Conservation (phyloP, 768 basidiomycete species). For the Rhizopogon sp. region DNA sequence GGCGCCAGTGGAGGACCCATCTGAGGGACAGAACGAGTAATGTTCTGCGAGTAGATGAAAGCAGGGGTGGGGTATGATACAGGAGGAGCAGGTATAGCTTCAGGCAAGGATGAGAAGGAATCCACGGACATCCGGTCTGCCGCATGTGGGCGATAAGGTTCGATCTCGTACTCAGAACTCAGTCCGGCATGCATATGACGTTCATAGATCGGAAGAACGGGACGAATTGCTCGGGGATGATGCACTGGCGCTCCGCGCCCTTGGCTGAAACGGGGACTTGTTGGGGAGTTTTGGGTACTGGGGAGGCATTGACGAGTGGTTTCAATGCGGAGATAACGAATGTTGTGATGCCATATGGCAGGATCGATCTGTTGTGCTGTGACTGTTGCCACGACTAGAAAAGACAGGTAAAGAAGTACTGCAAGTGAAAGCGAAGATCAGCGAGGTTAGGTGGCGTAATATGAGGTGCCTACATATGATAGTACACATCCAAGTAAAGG, state of each 20-base stretch:
- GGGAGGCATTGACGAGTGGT: slow-evolving; percentile 22
- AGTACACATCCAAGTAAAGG: slow-evolving; percentile 54
- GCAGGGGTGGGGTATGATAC: slow-evolving; percentile 14
- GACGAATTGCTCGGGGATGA: slow-evolving; percentile 39
- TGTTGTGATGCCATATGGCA: slow-evolving; percentile 46
- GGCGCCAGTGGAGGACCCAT: slow-evolving; percentile 6
- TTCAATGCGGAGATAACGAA: slow-evolving; percentile 39
- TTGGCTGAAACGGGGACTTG: slow-evolving; percentile 29
- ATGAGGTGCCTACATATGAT: slow-evolving; percentile 32
- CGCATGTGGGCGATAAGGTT: slow-evolving; percentile 32
- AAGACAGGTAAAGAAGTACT: slow-evolving; percentile 60
- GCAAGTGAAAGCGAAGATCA: slow-evolving; percentile 2
- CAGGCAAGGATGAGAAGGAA: slow-evolving; percentile 12
- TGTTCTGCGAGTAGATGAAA: slow-evolving; percentile 3
- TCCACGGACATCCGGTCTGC: slow-evolving; percentile 18
- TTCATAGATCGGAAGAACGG: slow-evolving; percentile 27
- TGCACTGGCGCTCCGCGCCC: slow-evolving; percentile 30
- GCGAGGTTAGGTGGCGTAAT: neutral
- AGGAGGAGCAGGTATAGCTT: slow-evolving; percentile 20
- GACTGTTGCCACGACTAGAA: slow-evolving; percentile 40
- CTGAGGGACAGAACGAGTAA: slow-evolving; percentile 9
- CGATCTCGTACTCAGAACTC: slow-evolving; percentile 41
- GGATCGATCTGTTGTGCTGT: slow-evolving; percentile 39
- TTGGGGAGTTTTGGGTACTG: slow-evolving; percentile 32
- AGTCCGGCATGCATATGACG: slow-evolving; percentile 31